A percentile compares a stretch with the other conserved stretches of the same genome.
Evolutionary conservation across 805 yeast species (phyloP).

Genomic region (Candida manassasensis): DNA sequence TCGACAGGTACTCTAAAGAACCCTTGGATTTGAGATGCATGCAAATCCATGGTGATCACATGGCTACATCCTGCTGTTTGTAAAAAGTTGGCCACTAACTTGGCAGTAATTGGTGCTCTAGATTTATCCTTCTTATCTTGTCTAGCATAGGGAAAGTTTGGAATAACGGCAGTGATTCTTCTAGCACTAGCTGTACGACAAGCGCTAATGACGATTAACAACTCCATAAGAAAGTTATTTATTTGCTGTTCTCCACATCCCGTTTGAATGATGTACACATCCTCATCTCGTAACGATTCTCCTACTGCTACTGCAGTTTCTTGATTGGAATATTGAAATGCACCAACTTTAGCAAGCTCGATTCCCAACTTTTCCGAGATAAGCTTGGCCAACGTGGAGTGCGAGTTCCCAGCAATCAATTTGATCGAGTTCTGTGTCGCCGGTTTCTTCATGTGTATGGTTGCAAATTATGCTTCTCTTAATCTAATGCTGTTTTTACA

Average conservation of each 20-base stretch:
- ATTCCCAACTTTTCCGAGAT: conserved; percentile 66
- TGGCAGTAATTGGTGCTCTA: conserved; percentile 83
- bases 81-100: conserved; percentile 75
- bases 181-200: conserved; percentile 81
- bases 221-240: conserved; percentile 70
- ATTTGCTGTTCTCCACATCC: conserved; percentile 73
- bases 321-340: conserved; percentile 78
- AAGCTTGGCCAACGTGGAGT: conserved; percentile 72
- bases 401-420: conserved; percentile 65
- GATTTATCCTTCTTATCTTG: conserved; percentile 83
- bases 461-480: no score
- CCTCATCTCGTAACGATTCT: conserved; percentile 83
- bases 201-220: conserved; percentile 74
- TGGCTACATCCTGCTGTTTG: conserved; percentile 84
- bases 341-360: conserved; percentile 68
- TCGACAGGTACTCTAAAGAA: conserved; percentile 81
- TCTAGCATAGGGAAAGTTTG: conserved; percentile 84
- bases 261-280: conserved; percentile 72
- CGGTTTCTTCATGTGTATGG: conserved; percentile 4
- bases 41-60: conserved; percentile 82
- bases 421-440: conserved; percentile 42
- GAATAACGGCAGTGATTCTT: conserved; percentile 76
- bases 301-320: conserved; percentile 82
- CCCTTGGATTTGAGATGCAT: conserved; percentile 87
- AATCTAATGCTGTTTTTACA: no score